phyloP scores from a whole-genome alignment of 805 yeast genomes.

The Ogataea parapolymorpha region DNA sequence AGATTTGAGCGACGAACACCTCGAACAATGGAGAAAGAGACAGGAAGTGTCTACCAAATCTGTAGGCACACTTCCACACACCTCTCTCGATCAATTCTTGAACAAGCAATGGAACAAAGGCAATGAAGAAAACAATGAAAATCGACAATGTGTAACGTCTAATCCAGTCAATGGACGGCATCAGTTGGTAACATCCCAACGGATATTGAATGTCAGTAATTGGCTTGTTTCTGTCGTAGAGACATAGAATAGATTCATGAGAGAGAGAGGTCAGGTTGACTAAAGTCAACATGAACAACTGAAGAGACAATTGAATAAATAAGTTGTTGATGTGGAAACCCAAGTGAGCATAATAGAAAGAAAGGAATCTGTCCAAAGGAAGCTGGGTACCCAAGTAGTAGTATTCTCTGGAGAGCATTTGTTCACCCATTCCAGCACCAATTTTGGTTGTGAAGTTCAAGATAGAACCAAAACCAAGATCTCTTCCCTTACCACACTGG shows the following conservation, averaged over 20 bases:
- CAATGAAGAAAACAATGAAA: constrained; percentile 77
- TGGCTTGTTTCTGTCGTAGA: constrained; percentile 62
- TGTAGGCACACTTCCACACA: constrained; percentile 65
- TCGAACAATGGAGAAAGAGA: constrained; percentile 80
- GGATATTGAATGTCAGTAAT: constrained; percentile 65
- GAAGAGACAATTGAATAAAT: constrained; percentile 73
- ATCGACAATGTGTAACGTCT: constrained; percentile 78
- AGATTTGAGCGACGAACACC: constrained; percentile 78
- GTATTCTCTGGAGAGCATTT: constrained; percentile 79
- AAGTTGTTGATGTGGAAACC: constrained; percentile 83
- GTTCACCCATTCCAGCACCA: constrained; percentile 95
- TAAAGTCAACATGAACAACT: constrained; percentile 65
- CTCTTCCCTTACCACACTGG: constrained; percentile 91
- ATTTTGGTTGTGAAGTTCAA: constrained; percentile 82
- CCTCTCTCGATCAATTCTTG: constrained; percentile 85
- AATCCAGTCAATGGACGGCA: constrained; percentile 77
- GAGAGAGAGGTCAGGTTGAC: constrained; percentile 72
- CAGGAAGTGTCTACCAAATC: constrained; percentile 64
- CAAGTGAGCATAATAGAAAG: constrained; percentile 83
- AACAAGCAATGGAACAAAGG: constrained; percentile 72
- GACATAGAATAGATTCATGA: constrained; percentile 67
- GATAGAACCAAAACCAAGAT: constrained; percentile 82
- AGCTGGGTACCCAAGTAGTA: constrained; percentile 77
- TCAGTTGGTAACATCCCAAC: constrained; percentile 67
- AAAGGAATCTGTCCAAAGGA: constrained; percentile 75